Percentiles rank a stretch among this genome's conserved stretches.
Conservation (phyloP, 1,284 basidiomycete species). For the Malassezia globosa region DNA sequence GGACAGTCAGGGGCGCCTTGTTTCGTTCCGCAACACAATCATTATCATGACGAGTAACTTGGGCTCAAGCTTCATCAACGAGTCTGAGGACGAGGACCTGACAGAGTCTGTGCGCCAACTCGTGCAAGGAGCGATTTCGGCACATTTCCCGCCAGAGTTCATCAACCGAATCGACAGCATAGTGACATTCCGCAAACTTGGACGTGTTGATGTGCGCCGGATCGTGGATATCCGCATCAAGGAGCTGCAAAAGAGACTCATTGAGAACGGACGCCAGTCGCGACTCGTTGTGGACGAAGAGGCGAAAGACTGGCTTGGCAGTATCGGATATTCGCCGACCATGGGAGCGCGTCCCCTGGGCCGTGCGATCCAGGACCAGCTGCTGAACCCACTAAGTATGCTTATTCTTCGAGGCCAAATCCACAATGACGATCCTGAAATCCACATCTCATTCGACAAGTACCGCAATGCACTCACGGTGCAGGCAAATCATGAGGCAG, state of each 20-base stretch:
- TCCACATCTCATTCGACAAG: slow-evolving; percentile 68
- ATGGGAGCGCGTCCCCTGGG: slow-evolving; percentile 70
- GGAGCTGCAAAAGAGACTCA: slow-evolving; percentile 63
- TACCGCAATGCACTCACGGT: slow-evolving; percentile 69
- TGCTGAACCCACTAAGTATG: slow-evolving; percentile 81
- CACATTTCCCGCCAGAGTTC: slow-evolving; percentile 54
- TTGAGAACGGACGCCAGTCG: slow-evolving; percentile 63
- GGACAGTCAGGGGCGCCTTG: slow-evolving; percentile 41
- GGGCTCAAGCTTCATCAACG: slow-evolving; percentile 53
- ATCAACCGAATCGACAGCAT: slow-evolving; percentile 53
- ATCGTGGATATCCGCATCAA: slow-evolving; percentile 53
- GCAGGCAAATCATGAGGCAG: slow-evolving; percentile 64
- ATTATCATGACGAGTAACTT: slow-evolving; percentile 53
- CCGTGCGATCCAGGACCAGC: slow-evolving; percentile 78
- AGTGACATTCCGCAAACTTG: slow-evolving; percentile 53
- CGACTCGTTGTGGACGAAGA: slow-evolving; percentile 62
- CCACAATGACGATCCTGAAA: slow-evolving; percentile 63
- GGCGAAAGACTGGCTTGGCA: slow-evolving; percentile 65
- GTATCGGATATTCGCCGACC: slow-evolving; percentile 51
- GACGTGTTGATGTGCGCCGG: slow-evolving; percentile 50
- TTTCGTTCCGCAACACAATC: slow-evolving; percentile 47
- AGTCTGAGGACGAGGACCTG: slow-evolving; percentile 49
- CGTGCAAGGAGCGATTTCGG: slow-evolving; percentile 51
- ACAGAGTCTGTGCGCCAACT: slow-evolving; percentile 48
- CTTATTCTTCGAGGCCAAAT: slow-evolving; percentile 74